Base-by-base conservation (phyloP, 2,329 filamentous ascomycete species). In the Bipolaris oryzae region DNA sequence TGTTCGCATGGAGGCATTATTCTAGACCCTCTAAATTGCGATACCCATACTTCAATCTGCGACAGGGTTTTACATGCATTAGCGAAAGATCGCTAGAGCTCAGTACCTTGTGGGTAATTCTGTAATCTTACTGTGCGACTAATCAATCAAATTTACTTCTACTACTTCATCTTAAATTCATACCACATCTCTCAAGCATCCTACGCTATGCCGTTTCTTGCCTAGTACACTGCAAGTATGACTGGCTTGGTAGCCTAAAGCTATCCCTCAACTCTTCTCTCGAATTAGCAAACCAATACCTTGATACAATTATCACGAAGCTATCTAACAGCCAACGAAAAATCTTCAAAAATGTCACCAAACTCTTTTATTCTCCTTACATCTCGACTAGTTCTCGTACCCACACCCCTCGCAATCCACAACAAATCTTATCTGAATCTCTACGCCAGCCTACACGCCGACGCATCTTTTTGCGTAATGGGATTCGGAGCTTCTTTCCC, bases 381-480 rank as follows among this genome's bases (percentile, higher is more conserved):
- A 35, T 16, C 52, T 2, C 45, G 52, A 13, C 16, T 54, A 5
- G n/a, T 54, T 6, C 7, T 54, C n/a, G 6, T 54, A 2, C 52
- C 45, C 10, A 54, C 52, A 6, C 45, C 38, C n/a, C 34, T 54
- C 5, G 52, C 52, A 2, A 33, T 54, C 45, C 25, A 38, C 0
- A 50, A 31, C 6, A n/a, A 16, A 20, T 11, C 45, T 16, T 54
- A 54, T 33, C 16, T 54, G 15, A 7, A 31, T 15, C 45, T 54
- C 7, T 50, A 50, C 28, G 52, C 52, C 3, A 48, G 34, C 4
- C 45, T 54, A 21, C 45, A 43, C 21, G 52, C 45, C 1, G 38
- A 54, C 1, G 10, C 38, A 0, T 3, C 38, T 0, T 54, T 54
- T 10, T 54, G 52, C 31, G 13, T 21, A 13, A 54, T 54, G 45